Conservation (phyloP, 129 eudicot species). For the Artemisia argyi region DNA sequence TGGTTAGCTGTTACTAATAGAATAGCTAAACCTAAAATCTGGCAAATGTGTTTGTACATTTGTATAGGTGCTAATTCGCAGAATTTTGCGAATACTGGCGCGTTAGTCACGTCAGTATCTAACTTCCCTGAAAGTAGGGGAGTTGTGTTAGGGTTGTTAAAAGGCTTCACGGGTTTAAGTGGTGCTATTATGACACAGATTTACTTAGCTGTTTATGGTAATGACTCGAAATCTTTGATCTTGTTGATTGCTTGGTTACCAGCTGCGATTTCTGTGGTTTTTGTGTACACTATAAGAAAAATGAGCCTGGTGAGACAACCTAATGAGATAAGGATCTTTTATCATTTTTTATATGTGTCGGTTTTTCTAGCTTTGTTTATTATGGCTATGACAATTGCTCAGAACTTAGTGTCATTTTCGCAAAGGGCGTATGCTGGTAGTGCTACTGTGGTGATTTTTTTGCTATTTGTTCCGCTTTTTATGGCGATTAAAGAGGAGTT, state of each 20-base stretch:
- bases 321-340: constrained; percentile 62
- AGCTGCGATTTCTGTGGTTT: constrained; percentile 53
- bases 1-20: constrained; percentile 54
- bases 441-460: constrained; percentile 47
- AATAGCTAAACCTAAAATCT: constrained; percentile 40
- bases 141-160: constrained; percentile 61
- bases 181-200: constrained; percentile 83
- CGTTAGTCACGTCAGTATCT: constrained; percentile 52
- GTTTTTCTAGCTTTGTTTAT: constrained; percentile 73
- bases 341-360: constrained; percentile 58
- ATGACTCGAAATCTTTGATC: constrained; percentile 59
- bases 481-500: constrained; percentile 58
- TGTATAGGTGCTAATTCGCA: constrained; percentile 61
- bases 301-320: constrained; percentile 42
- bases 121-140: constrained; percentile 82
- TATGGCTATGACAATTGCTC: constrained; percentile 61
- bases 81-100: constrained; percentile 55
- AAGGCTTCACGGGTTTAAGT: constrained; percentile 80
- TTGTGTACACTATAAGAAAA: constrained; percentile 49
- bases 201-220: constrained; percentile 53
- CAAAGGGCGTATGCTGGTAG: constrained; percentile 37
- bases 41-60: constrained; percentile 69
- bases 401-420: constrained; percentile 45
- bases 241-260: constrained; percentile 76
- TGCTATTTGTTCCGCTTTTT: constrained; percentile 52